Conservation (phyloP, 2,329 filamentous ascomycete genomes). For the Verticillium zaregamsianum region DNA sequence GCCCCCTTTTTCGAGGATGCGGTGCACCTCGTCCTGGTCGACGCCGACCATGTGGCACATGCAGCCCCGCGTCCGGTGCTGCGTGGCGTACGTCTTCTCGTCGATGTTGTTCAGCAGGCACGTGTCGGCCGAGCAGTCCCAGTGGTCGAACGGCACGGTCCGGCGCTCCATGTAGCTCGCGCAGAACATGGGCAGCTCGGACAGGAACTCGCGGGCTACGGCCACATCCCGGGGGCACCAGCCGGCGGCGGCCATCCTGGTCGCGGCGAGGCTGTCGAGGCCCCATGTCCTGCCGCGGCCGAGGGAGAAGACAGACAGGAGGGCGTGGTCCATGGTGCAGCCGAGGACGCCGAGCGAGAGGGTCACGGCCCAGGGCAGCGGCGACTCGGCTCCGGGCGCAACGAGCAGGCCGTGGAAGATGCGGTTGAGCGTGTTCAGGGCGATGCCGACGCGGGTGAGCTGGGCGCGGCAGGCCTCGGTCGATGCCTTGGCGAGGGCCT, state of each 20-base stretch:
- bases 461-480: background rate
- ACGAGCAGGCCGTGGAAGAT: background rate
- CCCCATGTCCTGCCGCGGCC: background rate
- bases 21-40: background rate
- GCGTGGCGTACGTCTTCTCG: background rate
- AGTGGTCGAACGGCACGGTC: background rate
- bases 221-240: background rate
- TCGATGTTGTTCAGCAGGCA: background rate
- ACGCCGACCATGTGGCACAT: background rate
- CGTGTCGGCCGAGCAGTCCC: background rate
- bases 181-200: background rate
- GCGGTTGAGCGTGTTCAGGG: background rate
- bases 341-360: background rate
- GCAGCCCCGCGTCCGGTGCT: background rate
- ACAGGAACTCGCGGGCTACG: background rate
- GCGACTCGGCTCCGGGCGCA: background rate
- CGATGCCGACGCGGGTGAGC: background rate
- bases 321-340: background rate
- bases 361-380: background rate
- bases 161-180: background rate
- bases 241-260: background rate
- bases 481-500: background rate
- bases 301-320: background rate
- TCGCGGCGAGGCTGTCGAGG: background rate
- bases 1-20: background rate